Evolutionary conservation across 2,329 filamentous ascomycete genomes (phyloP).

Genomic region (Xylaria sp.): DNA sequence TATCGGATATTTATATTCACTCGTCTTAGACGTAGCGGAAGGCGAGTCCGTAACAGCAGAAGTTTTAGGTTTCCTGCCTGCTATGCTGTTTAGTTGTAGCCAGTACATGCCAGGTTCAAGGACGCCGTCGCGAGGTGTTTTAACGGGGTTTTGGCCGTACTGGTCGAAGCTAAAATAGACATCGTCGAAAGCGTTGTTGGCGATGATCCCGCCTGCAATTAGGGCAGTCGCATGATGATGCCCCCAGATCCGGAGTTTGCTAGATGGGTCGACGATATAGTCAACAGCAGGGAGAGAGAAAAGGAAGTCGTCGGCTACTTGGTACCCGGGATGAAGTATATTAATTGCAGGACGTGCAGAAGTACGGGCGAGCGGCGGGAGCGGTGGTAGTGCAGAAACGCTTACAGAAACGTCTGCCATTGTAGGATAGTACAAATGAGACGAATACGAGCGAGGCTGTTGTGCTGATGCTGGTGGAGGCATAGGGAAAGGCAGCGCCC

Average conservation of each 20-base stretch:
- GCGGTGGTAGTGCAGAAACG: neutral
- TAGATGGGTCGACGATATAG: neutral
- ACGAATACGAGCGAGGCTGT: no score
- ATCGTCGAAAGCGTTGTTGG: conserved; percentile 3
- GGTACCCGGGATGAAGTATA: conserved; percentile 18
- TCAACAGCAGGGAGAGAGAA: conserved; percentile 8
- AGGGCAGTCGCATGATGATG: conserved; percentile 1
- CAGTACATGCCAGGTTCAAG: conserved; percentile 13
- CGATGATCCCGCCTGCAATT: conserved; percentile 1
- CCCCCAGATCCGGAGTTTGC: neutral
- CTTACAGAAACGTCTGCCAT: conserved; percentile 3
- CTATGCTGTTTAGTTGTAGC: conserved; percentile 14
- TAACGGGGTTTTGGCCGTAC: neutral
- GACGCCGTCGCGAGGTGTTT: neutral
- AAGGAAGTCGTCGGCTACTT: conserved; percentile 5
- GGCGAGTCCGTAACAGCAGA: neutral
- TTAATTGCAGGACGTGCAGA: neutral
- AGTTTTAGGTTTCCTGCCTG: neutral
- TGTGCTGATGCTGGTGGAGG: no score
- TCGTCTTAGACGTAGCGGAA: neutral
- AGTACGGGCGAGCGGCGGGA: neutral
- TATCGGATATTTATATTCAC: conserved; percentile 20
- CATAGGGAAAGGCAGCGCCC: no score
- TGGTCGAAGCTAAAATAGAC: neutral
- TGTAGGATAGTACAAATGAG: neutral